Base-by-base conservation (phyloP, 345 rosid species). In the Ceriops decandra region DNA sequence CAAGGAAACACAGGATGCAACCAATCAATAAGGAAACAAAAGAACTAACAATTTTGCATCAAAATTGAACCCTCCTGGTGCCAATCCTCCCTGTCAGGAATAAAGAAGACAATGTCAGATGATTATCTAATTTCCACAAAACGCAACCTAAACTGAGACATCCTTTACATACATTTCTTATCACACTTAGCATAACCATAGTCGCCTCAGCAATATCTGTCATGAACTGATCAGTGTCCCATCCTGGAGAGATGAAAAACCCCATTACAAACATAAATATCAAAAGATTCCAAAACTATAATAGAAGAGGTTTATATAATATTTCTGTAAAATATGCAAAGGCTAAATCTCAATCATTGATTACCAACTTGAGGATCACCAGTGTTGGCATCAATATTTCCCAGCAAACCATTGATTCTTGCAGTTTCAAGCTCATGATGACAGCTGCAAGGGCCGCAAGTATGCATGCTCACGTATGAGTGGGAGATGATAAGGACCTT, bases 41-140 rank as follows among this genome's bases (percentile, higher is more conserved):
- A 64, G 49, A 32, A 61, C 89, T 79, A 52, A 95, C 95, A 91
- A 72, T 87, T 95, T 95, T 33, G 99, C 98, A 71, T 95, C 99
- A 35, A 95, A 95, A 82, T 95, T 88, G 87, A 91, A 90, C 33
- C 99, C 99, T 69, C 99, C 99, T 3, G 99, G 98, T 22, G 95
- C 90, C 73, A 95, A 61, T 46, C 99, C 98, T 75, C 90, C 98
- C 99, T 86, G 77, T 57, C 28, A 68, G 36, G 67, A 60, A 61
- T 33, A 74, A 69, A 71, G 35, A 56, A n/a, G 3, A 54, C 62
- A 64, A 62, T 52, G 65, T 49, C 5, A 30, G 19, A 33, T 62
- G 7, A 10, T 71, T 57, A 11, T 33, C 11, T 17, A 73, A 20
- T 4, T 70, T 31, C 33, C 35, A 28, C 36, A 33, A 9, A 19